Base-by-base conservation (phyloP, 176 grass and related monocot species). In the Hordeum marinum region DNA sequence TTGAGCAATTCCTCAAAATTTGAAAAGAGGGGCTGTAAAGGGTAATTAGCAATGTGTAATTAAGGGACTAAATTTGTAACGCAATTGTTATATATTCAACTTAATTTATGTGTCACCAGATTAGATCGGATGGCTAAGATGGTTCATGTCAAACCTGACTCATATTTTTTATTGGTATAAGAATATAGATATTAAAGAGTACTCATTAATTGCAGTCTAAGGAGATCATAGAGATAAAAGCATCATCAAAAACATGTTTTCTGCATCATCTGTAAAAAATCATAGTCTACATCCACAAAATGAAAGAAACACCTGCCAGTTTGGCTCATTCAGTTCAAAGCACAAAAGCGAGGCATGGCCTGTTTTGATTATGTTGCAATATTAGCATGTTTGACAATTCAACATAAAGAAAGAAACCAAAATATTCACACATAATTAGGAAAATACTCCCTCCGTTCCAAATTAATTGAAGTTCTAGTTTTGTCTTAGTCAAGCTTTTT, bases 401-500 rank as follows among this genome's bases (percentile, higher is more conserved):
- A 83, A 34, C 71, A 58, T 43, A 76, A 50, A 13, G 36, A 32
- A 84, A 64, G 15, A 52, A 48, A n/a, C 25, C 27, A 76, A 3
- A 71, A 34, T 45, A 41, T 79, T 17, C 72, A 79, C 23, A 71
- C 71, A 80, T 52, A 72, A 79, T 77, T 80, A 65, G 63, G 52
- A 72, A 77, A 82, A 45, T 55, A 21, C 52, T 55, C 52, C 52
- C 52, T 55, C 52, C 18, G 7, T 21, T 55, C 15, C 52, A 55
- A 55, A 21, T 55, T 55, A 55, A 55, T 21, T 21, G 18, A 55
- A 55, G 52, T 21, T 55, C 6, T 20, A 55, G 18, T 55, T 55
- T 55, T 55, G 18, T 55, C 48, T 18, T 52, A 52, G 48, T 52
- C 48, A 6, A 52, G 48, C 48, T 52, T 52, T 15, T 52, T 18